Percentiles rank a stretch among this genome's conserved stretches.
Conservation (phyloP, 257 asterid genomes). For the Misopates orontium region DNA sequence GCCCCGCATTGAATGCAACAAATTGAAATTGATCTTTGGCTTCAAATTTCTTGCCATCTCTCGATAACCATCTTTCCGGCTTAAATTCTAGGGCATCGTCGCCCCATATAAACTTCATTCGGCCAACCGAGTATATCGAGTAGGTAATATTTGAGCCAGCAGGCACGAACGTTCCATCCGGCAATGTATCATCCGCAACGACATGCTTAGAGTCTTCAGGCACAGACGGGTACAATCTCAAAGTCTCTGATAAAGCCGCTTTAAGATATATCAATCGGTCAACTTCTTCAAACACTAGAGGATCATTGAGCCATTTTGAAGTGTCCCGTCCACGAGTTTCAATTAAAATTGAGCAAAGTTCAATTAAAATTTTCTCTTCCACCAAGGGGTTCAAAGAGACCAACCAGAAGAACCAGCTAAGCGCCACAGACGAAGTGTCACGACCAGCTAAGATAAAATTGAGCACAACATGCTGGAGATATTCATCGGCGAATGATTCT, state of each 20-base stretch:
- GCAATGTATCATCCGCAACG: conserved; percentile 47
- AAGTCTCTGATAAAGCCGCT: conserved; percentile 64
- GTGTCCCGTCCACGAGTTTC: conserved; percentile 49
- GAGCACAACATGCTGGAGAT: conserved; percentile 61
- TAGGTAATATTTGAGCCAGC: conserved; percentile 61
- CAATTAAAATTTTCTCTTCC: conserved; percentile 52
- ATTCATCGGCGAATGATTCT: conserved; percentile 46
- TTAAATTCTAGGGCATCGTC: conserved; percentile 54
- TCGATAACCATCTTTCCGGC: conserved; percentile 69
- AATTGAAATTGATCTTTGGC: conserved; percentile 45
- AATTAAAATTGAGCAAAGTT: conserved; percentile 34
- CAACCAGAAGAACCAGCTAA: conserved; percentile 75
- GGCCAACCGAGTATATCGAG: conserved; percentile 58
- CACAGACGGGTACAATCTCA: conserved; percentile 66
- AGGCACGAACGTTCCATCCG: conserved; percentile 66
- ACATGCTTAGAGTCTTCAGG: conserved; percentile 71
- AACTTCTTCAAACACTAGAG: conserved; percentile 60
- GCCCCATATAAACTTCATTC: conserved; percentile 68
- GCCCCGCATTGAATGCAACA: conserved; percentile 62
- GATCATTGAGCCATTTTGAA: conserved; percentile 48
- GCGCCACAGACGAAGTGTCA: conserved; percentile 72
- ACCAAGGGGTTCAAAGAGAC: conserved; percentile 41
- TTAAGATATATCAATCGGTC: conserved; percentile 55
- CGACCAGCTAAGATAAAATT: conserved; percentile 77
- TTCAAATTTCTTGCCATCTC: conserved; percentile 41